A percentile compares a stretch with the other conserved stretches of the same genome.
These are phyloP conservation scores for Fomitopsis serialis DNA, from an alignment of 768 basidiomycete genomes.

Conservation along the genomic window DNA sequence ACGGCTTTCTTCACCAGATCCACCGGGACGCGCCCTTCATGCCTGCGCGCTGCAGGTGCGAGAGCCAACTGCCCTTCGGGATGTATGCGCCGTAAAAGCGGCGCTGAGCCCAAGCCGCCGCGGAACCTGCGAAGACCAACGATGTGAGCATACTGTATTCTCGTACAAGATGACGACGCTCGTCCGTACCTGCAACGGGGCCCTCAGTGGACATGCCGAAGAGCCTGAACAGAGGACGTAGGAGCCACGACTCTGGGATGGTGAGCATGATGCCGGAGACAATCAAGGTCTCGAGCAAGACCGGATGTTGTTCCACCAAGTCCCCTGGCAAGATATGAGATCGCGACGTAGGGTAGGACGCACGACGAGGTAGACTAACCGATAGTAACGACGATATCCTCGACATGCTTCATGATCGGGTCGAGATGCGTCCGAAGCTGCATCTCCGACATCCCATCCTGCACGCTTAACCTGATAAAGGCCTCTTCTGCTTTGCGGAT, in stretches of 20 bases:
- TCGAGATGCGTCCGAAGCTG: slow-evolving; percentile 17
- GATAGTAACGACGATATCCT: neutral
- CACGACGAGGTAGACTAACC: too few species aligned
- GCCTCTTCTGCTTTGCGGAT: slow-evolving; percentile 23
- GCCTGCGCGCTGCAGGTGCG: slow-evolving; percentile 22
- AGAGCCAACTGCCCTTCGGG: slow-evolving; percentile 29
- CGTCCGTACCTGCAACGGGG: slow-evolving; percentile 11
- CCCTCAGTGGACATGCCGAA: slow-evolving; percentile 32
- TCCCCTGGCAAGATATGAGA: slow-evolving; percentile 22
- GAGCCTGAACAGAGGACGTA: slow-evolving; percentile 25
- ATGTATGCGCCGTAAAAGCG: slow-evolving; percentile 29
- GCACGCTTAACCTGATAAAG: slow-evolving; percentile 18
- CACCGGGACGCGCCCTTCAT: slow-evolving; percentile 16
- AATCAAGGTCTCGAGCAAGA: slow-evolving; percentile 18
- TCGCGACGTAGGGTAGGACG: too few species aligned
- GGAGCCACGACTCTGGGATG: slow-evolving; percentile 26
- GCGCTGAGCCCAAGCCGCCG: slow-evolving; percentile 31
- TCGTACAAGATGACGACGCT: neutral
- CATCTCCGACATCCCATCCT: slow-evolving; percentile 22
- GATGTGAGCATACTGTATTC: neutral
- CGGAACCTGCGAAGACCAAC: slow-evolving; percentile 21
- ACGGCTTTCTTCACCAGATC: neutral
- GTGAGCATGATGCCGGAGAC: slow-evolving; percentile 20
- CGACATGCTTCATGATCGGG: slow-evolving; percentile 18
- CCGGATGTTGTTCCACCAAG: slow-evolving; percentile 31